Percentiles rank a stretch among this genome's conserved stretches.
phyloP scores from a whole-genome alignment of 108 stramenopile species.

The Conticribra weissflogii region DNA sequence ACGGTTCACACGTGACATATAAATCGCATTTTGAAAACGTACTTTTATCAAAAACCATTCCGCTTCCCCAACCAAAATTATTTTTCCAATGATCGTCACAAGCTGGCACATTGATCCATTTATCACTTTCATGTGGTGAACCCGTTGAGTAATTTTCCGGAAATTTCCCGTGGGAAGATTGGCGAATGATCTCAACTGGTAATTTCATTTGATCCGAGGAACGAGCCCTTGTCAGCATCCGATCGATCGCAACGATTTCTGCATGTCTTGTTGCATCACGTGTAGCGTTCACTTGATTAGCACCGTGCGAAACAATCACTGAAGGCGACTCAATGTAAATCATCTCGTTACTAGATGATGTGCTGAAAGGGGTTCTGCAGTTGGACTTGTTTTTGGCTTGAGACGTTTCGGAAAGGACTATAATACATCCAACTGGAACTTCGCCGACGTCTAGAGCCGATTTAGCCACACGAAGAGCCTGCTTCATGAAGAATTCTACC shows the following conservation, averaged over 20 bases:
- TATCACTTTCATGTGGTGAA: constrained; percentile 42
- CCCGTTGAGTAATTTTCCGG: constrained; percentile 25
- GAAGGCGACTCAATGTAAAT: constrained; percentile 24
- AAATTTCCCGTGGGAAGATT: constrained; percentile 44
- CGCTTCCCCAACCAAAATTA: constrained; percentile 57
- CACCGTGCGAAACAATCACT: constrained; percentile 84
- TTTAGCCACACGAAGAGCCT: constrained; percentile 73
- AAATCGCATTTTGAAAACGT: constrained; percentile 61
- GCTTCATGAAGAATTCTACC: constrained; percentile 72
- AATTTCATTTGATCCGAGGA: constrained; percentile 73
- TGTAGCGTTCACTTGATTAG: constrained; percentile 89
- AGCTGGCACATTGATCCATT: constrained; percentile 61
- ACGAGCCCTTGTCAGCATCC: constrained; percentile 62
- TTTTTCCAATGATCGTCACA: constrained; percentile 60
- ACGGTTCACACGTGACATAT: constrained; percentile 90
- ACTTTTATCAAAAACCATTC: constrained; percentile 53
- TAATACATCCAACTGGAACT: constrained; percentile 89
- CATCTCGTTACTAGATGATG: background rate
- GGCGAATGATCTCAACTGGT: constrained; percentile 41
- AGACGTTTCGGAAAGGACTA: constrained; percentile 60
- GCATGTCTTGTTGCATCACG: constrained; percentile 87
- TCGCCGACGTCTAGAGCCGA: constrained; percentile 73
- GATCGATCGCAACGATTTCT: constrained; percentile 86
- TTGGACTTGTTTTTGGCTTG: background rate
- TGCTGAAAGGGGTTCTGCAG: background rate